A percentile compares a stretch with the other conserved stretches of the same genome.
Evolutionary conservation across 331 rosid species (phyloP).

Genomic region (Pyracantha coccinea): DNA sequence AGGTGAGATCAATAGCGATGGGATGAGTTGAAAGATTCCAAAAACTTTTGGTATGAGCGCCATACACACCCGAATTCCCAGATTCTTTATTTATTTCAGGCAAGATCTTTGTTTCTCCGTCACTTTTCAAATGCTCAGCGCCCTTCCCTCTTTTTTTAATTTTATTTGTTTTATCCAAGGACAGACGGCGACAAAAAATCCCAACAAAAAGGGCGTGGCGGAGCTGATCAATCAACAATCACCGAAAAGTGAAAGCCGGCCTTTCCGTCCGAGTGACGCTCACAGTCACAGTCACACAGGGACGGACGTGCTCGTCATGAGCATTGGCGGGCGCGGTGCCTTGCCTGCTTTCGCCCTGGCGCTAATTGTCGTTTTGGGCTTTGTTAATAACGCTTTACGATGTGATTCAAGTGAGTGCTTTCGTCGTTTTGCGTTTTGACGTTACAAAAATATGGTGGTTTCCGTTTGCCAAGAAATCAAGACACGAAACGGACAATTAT

Average conservation of each 20-base stretch:
- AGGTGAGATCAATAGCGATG: not conserved
- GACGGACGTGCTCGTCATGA: not conserved
- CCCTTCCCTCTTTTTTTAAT: not conserved
- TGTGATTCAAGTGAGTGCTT: not conserved
- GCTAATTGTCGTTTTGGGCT: not conserved
- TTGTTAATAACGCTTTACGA: constrained; percentile 4
- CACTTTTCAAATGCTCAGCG: constrained; percentile 11
- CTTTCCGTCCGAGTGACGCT: not conserved
- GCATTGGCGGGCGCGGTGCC: not conserved
- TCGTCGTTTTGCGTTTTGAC: not conserved
- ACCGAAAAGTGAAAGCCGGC: not conserved
- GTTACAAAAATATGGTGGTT: not conserved
- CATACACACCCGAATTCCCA: not conserved
- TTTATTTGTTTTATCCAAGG: not conserved
- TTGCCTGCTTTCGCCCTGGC: accelerated
- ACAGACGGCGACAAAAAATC: not conserved
- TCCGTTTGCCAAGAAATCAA: not conserved
- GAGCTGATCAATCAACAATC: not conserved
- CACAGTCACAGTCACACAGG: too few relatives aligned
- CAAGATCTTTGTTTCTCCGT: constrained; percentile 16
- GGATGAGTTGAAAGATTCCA: not conserved
- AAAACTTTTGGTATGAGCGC: not conserved
- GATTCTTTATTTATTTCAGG: not conserved
- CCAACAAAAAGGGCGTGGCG: not conserved
- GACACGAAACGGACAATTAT: not conserved